Evolutionary conservation across 2,329 filamentous ascomycete genomes (phyloP), one percentile per base, ranked within the genome.

Genomic region (Chaetomiaceae sp.): DNA sequence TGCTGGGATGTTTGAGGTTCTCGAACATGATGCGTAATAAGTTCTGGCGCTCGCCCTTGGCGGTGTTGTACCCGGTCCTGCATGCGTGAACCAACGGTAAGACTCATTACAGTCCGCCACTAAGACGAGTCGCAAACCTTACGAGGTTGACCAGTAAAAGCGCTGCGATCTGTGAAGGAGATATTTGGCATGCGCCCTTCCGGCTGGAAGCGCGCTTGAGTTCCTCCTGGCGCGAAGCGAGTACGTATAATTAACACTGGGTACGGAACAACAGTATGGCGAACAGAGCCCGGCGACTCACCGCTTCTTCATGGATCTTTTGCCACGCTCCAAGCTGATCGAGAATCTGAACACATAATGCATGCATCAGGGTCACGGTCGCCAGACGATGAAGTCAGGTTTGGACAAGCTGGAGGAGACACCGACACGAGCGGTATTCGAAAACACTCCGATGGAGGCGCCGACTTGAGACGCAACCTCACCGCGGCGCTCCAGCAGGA

Each of bases 401-500:
- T n/a, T n/a, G n/a, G n/a, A n/a, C n/a, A n/a, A n/a, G n/a, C n/a
- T n/a, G n/a, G n/a, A n/a, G n/a, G n/a, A n/a, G 15, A 3, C 22
- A 15, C 46, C 36, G 17, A 49, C 20, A 54, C 56, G 27, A 59
- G 63, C 45, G 62, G 36, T 5, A 49, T 57, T 45, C 55, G 49
- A 35, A 56, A 42, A 53, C 60, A 50, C 42, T 71, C 49, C 12
- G 64, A 55, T 42, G 68, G 50, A 56, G 64, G 57, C 17, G 60
- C 57, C 18, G 58, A 57, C 12, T 60, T 58, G 50, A 66, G 56
- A 32, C 58, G 47, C 48, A 62, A 64, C 22, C 0, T 54, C 50
- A 1, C 52, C 22, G 2, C 62, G 59, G 10, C 58, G 51, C 42
- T 71, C 68, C 1, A 71, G 63, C 7, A 71, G 43, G 33, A 67